Evolutionary conservation across 2,329 filamentous ascomycete species (phyloP).

Genomic region (Malbranchea cinnamomea): DNA sequence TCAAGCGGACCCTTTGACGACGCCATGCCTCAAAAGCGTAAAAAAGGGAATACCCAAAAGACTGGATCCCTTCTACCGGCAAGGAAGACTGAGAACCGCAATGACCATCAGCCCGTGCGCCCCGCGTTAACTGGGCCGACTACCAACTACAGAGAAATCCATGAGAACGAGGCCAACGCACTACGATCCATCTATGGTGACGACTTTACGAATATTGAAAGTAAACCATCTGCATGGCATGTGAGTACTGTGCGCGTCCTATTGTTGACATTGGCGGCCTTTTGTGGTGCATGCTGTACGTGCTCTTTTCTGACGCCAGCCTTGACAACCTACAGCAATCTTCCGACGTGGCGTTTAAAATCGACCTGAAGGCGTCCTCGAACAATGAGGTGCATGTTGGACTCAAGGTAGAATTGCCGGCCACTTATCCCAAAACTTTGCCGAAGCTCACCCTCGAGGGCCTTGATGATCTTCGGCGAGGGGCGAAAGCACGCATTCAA

Average conservation of each 20-base stretch:
- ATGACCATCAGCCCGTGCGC: constrained; percentile 17
- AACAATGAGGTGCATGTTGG: constrained; percentile 57
- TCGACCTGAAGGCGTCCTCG: constrained; percentile 58
- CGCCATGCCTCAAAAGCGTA: constrained; percentile 32
- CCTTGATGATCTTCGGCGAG: constrained; percentile 49
- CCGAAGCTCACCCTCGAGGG: constrained; percentile 58
- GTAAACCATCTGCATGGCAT: constrained; percentile 66
- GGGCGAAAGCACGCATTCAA: constrained; percentile 55
- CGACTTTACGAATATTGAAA: constrained; percentile 64
- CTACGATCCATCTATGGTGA: constrained; percentile 80
- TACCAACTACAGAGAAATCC: constrained; percentile 64
- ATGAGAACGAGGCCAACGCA: constrained; percentile 75
- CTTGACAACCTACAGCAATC: constrained; percentile 43
- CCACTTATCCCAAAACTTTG: constrained; percentile 77
- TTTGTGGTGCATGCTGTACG: constrained; percentile 1
- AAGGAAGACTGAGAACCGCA: constrained; percentile 20
- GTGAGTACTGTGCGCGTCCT: constrained; percentile 31
- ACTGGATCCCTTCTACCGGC: constrained; percentile 21
- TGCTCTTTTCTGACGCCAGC: background rate
- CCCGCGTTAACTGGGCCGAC: constrained; percentile 21
- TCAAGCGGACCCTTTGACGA: constrained; percentile 14
- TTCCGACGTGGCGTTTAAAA: constrained; percentile 63
- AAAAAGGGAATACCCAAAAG: constrained; percentile 22
- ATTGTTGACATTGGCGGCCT: constrained; percentile 2
- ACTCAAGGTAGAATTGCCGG: constrained; percentile 67